Conservation (phyloP, 768 basidiomycete species). For the Boletales sp. region DNA sequence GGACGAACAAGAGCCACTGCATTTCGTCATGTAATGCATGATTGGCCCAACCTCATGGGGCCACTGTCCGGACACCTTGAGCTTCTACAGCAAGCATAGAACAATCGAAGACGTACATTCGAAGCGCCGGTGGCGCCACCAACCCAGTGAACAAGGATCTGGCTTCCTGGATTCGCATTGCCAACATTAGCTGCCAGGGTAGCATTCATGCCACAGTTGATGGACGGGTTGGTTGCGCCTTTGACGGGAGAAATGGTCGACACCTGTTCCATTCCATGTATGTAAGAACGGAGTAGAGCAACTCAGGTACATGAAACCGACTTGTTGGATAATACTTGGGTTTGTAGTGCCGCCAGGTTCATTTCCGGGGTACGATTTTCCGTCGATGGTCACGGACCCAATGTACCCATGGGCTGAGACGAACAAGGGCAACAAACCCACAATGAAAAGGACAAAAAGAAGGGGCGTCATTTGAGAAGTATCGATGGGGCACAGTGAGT, state of each 20-base stretch:
- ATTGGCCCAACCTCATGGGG: conserved; percentile 62
- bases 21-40: conserved; percentile 70
- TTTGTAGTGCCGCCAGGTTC: conserved; percentile 30
- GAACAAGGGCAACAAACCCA: conserved; percentile 14
- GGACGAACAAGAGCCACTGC: conserved; percentile 51
- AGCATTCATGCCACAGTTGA: conserved; percentile 61
- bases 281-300: not conserved
- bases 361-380: conserved; percentile 27
- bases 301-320: conserved; percentile 14
- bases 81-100: not conserved
- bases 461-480: conserved; percentile 12
- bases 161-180: conserved; percentile 58
- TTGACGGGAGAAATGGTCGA: conserved; percentile 48
- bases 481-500: not conserved
- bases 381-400: conserved; percentile 27
- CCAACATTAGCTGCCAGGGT: conserved; percentile 46
- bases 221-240: conserved; percentile 49
- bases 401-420: conserved; percentile 32
- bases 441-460: conserved; percentile 7
- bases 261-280: conserved; percentile 8
- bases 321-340: conserved; percentile 42
- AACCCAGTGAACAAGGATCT: conserved; percentile 51
- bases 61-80: conserved; percentile 33
- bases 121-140: conserved; percentile 37
- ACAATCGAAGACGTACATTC: conserved; percentile 23